A percentile compares a stretch with the other conserved stretches of the same genome.
Conservation (phyloP, 495 filamentous ascomycete genomes). For the Xylaria nigripes region DNA sequence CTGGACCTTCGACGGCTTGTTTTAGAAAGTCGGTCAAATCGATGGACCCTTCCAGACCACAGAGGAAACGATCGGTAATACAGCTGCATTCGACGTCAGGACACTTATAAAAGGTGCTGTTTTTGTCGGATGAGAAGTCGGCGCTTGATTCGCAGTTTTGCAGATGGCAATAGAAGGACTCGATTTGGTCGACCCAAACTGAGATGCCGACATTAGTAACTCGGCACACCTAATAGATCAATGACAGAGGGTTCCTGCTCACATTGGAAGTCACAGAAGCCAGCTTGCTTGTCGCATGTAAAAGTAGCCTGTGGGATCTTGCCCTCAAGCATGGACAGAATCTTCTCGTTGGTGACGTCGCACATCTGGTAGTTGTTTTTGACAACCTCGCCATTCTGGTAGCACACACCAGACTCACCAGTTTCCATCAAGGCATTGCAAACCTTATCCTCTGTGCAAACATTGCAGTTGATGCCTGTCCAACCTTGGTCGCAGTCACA, state of each 20-base stretch:
- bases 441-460: constrained; percentile 73
- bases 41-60: constrained; percentile 81
- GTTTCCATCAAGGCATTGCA: constrained; percentile 80
- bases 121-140: constrained; percentile 59
- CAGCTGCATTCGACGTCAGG: constrained; percentile 78
- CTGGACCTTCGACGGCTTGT: constrained; percentile 74
- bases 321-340: constrained; percentile 73
- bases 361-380: constrained; percentile 97
- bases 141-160: constrained; percentile 68
- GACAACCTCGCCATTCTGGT: constrained; percentile 79
- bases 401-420: constrained; percentile 75
- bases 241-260: constrained; percentile 21
- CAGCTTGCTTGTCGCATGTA: constrained; percentile 64
- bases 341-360: constrained; percentile 90
- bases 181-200: constrained; percentile 90
- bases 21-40: constrained; percentile 85
- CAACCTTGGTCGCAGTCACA: constrained; percentile 92
- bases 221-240: constrained; percentile 21
- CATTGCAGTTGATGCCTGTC: constrained; percentile 98
- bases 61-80: constrained; percentile 85
- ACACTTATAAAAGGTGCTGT: constrained; percentile 77
- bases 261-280: constrained; percentile 91
- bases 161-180: constrained; percentile 93
- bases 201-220: constrained; percentile 19
- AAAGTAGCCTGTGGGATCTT: constrained; percentile 90